Evolutionary conservation across 768 basidiomycete genomes (phyloP).

Genomic region (Favolaschia claudopus): DNA sequence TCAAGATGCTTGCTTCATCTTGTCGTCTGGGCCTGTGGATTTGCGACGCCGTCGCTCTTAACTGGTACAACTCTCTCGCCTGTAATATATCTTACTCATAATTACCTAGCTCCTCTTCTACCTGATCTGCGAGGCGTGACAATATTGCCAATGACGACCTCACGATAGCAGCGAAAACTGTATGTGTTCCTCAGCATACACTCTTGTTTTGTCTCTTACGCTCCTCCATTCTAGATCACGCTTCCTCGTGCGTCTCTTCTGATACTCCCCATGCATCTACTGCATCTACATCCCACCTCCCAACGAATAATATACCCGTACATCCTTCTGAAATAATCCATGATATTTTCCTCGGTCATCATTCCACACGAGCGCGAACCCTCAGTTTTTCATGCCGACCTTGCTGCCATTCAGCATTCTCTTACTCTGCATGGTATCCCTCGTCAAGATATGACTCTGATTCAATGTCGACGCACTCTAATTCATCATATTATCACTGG

Average conservation of each 20-base stretch:
- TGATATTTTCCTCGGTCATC: not conserved
- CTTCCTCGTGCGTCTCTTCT: no score
- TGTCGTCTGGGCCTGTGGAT: not conserved
- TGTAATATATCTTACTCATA: not conserved
- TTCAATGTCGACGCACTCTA: no score
- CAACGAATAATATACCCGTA: no score
- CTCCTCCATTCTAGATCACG: no score
- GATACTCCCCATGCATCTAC: no score
- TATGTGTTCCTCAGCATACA: no score
- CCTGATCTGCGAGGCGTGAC: no score
- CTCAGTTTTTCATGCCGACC: constrained; percentile 1
- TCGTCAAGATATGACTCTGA: not conserved
- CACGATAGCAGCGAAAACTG: no score
- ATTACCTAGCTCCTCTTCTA: not conserved
- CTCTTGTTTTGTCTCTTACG: no score
- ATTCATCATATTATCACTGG: not conserved
- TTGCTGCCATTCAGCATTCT: not conserved
- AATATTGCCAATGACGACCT: no score
- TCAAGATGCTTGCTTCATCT: not conserved
- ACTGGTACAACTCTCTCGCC: not conserved
- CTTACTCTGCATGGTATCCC: not conserved
- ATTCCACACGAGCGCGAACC: not conserved
- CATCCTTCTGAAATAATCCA: no score
- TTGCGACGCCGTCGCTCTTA: not conserved
- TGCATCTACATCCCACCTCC: no score